A percentile compares a stretch with the other conserved stretches of the same genome.
phyloP scores from a whole-genome alignment of 305 asterid genomes.

The Stenogyne calaminthoides region DNA sequence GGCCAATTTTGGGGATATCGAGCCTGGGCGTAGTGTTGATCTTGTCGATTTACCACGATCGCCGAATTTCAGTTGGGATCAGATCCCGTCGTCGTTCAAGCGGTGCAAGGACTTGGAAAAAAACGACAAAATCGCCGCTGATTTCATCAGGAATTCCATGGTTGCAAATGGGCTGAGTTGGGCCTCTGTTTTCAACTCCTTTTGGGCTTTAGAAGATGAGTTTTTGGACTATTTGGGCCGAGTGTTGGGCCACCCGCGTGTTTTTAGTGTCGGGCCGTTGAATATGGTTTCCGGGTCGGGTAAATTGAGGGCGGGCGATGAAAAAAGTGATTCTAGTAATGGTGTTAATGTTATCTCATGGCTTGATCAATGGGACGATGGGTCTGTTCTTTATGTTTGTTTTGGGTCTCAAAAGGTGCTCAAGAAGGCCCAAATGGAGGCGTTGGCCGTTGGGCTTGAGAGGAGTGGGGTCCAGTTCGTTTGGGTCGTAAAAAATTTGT shows the following conservation, averaged over 20 bases:
- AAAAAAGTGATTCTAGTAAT: background rate
- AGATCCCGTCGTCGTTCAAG: constrained; percentile 50
- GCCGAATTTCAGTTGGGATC: constrained; percentile 47
- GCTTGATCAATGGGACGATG: constrained; percentile 55
- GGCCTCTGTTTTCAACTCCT: constrained; percentile 48
- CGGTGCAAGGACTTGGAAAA: constrained; percentile 39
- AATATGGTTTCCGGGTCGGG: constrained; percentile 37
- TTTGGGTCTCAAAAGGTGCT: constrained; percentile 69
- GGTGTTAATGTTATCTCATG: constrained; percentile 38
- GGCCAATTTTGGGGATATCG: constrained; percentile 27
- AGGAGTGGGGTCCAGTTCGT: constrained; percentile 57
- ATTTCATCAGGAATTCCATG: constrained; percentile 34
- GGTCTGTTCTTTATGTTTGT: constrained; percentile 60
- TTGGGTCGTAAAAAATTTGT: constrained; percentile 47
- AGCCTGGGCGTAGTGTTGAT: constrained; percentile 6
- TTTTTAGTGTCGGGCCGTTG: constrained; percentile 50
- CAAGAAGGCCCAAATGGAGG: constrained; percentile 59
- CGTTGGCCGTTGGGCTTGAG: constrained; percentile 61
- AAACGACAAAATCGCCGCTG: constrained; percentile 9
- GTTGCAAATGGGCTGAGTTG: constrained; percentile 45
- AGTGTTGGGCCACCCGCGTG: constrained; percentile 38
- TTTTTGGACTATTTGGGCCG: constrained; percentile 37
- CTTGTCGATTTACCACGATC: constrained; percentile 46
- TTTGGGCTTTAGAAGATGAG: constrained; percentile 45
- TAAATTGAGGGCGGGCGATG: constrained; percentile 13